These are phyloP conservation scores for Catharanthus roseus DNA, from an alignment of 257 asterid genomes.

Conservation along the genomic window DNA sequence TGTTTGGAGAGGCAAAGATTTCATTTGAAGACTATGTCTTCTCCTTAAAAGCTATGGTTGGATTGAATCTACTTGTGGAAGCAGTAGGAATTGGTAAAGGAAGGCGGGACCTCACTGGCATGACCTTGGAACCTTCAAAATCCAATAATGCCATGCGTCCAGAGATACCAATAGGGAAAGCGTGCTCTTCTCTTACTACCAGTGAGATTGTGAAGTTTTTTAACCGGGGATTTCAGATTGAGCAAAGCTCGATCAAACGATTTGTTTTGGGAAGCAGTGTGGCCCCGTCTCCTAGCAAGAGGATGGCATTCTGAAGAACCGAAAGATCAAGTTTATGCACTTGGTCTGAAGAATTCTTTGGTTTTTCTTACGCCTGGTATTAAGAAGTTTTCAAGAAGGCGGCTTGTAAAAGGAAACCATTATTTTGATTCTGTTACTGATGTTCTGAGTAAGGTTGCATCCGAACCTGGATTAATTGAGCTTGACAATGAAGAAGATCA, in stretches of 20 bases:
- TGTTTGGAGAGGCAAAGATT: conserved; percentile 45
- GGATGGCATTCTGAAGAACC: conserved; percentile 88
- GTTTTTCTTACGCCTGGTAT: conserved; percentile 70
- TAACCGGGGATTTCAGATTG: conserved; percentile 69
- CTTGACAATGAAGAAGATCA: conserved; percentile 35
- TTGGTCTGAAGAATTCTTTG: conserved; percentile 34
- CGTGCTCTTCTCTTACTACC: conserved; percentile 54
- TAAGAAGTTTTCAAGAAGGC: conserved; percentile 55
- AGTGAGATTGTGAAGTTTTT: conserved; percentile 49
- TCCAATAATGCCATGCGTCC: conserved; percentile 46
- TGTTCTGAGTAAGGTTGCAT: conserved; percentile 57
- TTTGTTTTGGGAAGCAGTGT: conserved; percentile 85
- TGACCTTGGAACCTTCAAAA: conserved; percentile 46
- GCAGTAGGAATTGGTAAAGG: conserved; percentile 63
- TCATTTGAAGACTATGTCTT: conserved; percentile 47
- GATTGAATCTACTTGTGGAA: conserved; percentile 46
- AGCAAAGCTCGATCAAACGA: conserved; percentile 78
- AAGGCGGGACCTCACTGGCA: conserved; percentile 52
- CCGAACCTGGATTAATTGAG: conserved; percentile 53
- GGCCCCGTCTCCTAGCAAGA: conserved; percentile 90
- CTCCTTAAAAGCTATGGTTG: conserved; percentile 54
- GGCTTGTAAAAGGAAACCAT: conserved; percentile 49
- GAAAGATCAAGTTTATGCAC: conserved; percentile 30
- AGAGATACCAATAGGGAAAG: conserved; percentile 70
- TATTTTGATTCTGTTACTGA: conserved; percentile 71